Base-by-base conservation (phyloP, 2,329 filamentous ascomycete genomes). In the Dothistroma septosporum region DNA sequence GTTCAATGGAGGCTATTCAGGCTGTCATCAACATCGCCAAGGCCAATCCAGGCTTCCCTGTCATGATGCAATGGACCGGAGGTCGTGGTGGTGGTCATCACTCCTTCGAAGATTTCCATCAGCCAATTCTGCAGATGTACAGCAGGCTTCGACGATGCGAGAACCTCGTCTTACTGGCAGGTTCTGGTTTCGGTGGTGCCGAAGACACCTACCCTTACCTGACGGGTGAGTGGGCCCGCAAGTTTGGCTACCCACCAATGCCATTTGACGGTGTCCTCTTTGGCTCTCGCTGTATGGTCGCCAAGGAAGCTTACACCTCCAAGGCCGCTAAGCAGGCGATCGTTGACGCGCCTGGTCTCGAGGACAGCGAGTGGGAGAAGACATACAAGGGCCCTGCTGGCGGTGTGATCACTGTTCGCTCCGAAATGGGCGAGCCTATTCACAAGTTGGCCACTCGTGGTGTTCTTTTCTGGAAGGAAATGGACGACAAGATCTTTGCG, bases 341-440 rank as follows among this genome's bases (percentile, higher is more conserved):
- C 70, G 87, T 90, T 44, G 90, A 92, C 63, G 91, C 92, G 4
- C 85, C 87, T 62, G 92, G 92, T 74, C 81, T 96, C 37, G 88
- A 89, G 55, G 92, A 97, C 72, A 76, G 76, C 63, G 83, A 93
- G 67, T 97, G 92, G 92, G 92, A 96, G 78, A 87, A 92, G 78
- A 95, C 91, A 5, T 96, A 96, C 81, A 91, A 93, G 79, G 91
- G 90, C 19, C 83, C 92, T 28, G 89, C 92, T 60, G 94, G 94
- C 70, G 94, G 94, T 74, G 87, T 99, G 65, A 93, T 99, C 70
- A 99, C 94, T 31, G 94, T 99, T 53, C 87, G 92, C 66, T 99
- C 94, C 1, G 94, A 99, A 79, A 99, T 99, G 95, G 95, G 94
- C 50, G 94, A 99, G 82, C 95, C 94, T 6, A 99, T 99, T 64